Evolutionary conservation across 2,329 filamentous ascomycete genomes (phyloP), one percentile per base, ranked within the genome.

Genomic region (Penicillium sp.): DNA sequence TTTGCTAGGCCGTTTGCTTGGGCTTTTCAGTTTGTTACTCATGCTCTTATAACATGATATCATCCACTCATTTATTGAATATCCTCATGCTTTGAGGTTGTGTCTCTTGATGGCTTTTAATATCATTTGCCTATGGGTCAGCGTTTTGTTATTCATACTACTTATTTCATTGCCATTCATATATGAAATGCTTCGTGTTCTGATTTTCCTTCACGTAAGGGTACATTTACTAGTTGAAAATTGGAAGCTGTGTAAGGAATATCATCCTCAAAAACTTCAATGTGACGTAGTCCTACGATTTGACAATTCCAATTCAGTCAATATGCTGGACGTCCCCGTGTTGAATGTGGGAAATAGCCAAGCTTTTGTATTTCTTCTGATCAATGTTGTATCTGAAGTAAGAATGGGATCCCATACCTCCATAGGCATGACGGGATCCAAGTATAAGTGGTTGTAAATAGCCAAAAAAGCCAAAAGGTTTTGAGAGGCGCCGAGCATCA

Each of bases 1-100:
- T 64, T 75, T 52, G 62, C 65, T 2, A 68, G 58, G 42, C 74
- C 74, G 1, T 69, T 75, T 62, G 67, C 66, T 0, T 73, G 71
- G 68, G 52, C 67, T 8, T 62, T 74, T 48, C 63, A 68, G 14
- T 57, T 61, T 33, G 45, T 74, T 33, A 68, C 67, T 14, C 66
- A 64, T 52, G 65, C 64, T 35, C 44, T 74, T 22, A 58, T 69
- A 26, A 54, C 58, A 50, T 72, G 64, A 27, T 13, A 9, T 46
- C 19, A 21, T 29, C 7, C 7, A 26, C 26, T 26, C 26, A 5
- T 8, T 26, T 8, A 26, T 8, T 26, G 8, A 7, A 8, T 26
- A 26, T 26, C 26, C 7, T 26, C 8, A 8, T 8, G 8, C 26
- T 8, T 26, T 26, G 26, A 26, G 26, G 26, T 26, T 26, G 0